Evolutionary conservation across 768 basidiomycete species (phyloP), one percentile per base, ranked within the genome.

Genomic region (Mycena galopus): DNA sequence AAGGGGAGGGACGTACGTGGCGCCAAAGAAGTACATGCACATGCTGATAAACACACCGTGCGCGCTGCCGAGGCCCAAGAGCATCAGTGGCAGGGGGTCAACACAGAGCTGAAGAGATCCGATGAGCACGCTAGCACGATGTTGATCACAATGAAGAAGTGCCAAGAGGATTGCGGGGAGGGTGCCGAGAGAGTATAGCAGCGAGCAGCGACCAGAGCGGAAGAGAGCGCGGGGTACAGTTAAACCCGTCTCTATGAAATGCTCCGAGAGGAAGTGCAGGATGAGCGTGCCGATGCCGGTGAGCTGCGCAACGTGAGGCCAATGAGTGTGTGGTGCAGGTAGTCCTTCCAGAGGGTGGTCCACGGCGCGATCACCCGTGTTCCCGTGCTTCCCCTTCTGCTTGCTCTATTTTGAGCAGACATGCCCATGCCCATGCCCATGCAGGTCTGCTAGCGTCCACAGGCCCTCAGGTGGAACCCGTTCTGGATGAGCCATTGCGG

Each of bases 271-370:
- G 76, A 87, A 88, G 76, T 91, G 90, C 37, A 90, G 81, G 63
- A 91, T 86, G n/a, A n/a, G n/a, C 12, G 87, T 86, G 65, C 87
- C 87, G 78, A 88, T 88, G 21, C 88, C 88, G 74, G 87, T 88
- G 78, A 87, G 85, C 71, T 89, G 87, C 2, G 87, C 56, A 86
- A 85, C 0, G 85, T 86, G 68, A 87, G 84, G 7, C 88, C 90
- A 3, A 91, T 83, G 65, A 84, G 70, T 14, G 85, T 79, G 35
- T 89, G 87, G 29, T 85, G 84, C 35, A 86, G 82, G 61, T 88
- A 87, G 60, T 86, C 67, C 73, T 80, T 9, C 79, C 89, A 85
- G 64, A 91, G 78, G 58, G 89, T 84, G 30, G 76, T 75, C 85
- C 86, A 88, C 27, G 83, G 76, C 2, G 85, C 77, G 25, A 76